A percentile compares a stretch with the other conserved stretches of the same genome.
Evolutionary conservation across 225 moss, liverwort and hornwort genomes (phyloP).

Genomic region (Sphagnum tenellum): DNA sequence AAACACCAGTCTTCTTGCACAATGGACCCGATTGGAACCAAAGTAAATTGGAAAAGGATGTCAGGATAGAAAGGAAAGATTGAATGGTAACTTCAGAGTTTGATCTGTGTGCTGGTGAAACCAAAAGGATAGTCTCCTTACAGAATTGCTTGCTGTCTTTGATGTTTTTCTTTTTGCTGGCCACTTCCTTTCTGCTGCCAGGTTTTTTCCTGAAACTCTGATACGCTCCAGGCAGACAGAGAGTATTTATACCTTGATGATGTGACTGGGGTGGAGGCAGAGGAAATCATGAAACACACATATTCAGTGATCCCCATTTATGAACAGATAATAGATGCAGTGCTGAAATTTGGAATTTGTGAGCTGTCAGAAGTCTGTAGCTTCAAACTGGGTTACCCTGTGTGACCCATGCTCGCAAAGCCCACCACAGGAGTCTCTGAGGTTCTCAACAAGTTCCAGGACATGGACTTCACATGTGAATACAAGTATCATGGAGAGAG

Average conservation of each 20-base stretch:
- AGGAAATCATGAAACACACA: conserved; percentile 67
- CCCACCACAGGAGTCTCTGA: conserved; percentile 97
- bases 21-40: too few relatives aligned
- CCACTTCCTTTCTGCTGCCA: too few relatives aligned
- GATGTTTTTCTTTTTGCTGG: background rate
- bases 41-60: too few relatives aligned
- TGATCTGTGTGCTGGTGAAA: too few relatives aligned
- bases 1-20: too few relatives aligned
- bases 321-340: conserved; percentile 64
- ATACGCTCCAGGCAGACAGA: too few relatives aligned
- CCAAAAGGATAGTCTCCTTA: conserved; percentile 25
- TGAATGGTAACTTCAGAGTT: too few relatives aligned
- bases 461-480: conserved; percentile 89
- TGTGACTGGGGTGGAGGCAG: conserved; percentile 38
- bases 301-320: conserved; percentile 90
- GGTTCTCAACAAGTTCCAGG: conserved; percentile 97
- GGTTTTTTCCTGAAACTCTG: too few relatives aligned
- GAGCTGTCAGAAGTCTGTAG: conserved; percentile 71
- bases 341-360: conserved; percentile 53
- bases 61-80: too few relatives aligned
- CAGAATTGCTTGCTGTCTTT: background rate
- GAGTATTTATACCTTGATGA: too few relatives aligned
- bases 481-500: conserved; percentile 99
- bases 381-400: conserved; percentile 85
- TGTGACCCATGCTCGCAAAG: conserved; percentile 97